Evolutionary conservation across 768 basidiomycete species (phyloP).

Genomic region (Tylopilus subfusipes): DNA sequence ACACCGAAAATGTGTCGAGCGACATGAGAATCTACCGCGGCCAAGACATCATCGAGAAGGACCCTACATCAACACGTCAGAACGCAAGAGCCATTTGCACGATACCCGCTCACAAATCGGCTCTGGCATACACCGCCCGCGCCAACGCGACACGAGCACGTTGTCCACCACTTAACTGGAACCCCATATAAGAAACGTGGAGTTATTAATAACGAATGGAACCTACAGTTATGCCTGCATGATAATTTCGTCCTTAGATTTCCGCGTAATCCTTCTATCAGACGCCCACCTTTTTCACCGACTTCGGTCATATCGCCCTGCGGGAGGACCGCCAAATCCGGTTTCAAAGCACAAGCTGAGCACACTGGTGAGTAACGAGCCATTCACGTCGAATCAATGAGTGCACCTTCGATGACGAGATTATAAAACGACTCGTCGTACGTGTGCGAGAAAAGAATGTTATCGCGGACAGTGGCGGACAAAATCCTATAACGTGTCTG

Average conservation of each 20-base stretch:
- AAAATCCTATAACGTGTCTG: conserved; percentile 54
- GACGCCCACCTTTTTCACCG: conserved; percentile 68
- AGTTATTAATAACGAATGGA: neutral
- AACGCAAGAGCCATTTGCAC: neutral
- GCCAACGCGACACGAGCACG: conserved; percentile 82
- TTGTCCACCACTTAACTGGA: conserved; percentile 77
- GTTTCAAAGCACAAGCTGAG: conserved; percentile 77
- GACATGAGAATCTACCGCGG: conserved; percentile 84
- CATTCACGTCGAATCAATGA: neutral
- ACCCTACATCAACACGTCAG: conserved; percentile 38
- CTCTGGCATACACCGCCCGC: conserved; percentile 85
- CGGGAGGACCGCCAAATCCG: conserved; percentile 75
- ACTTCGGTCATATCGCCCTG: conserved; percentile 84
- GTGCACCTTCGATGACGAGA: conserved; percentile 69
- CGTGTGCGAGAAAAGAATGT: conserved; percentile 88
- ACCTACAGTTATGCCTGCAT: conserved; percentile 55
- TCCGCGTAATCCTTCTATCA: neutral
- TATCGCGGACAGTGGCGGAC: conserved; percentile 81
- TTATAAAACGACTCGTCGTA: conserved; percentile 86
- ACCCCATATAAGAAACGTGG: conserved; percentile 13
- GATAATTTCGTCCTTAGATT: neutral
- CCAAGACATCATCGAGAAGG: conserved; percentile 87
- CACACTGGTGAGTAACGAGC: neutral
- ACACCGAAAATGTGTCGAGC: conserved; percentile 81
- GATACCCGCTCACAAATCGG: conserved; percentile 63